Base-by-base conservation (phyloP, 257 asterid genomes). In the Solanum corneliomulleri region DNA sequence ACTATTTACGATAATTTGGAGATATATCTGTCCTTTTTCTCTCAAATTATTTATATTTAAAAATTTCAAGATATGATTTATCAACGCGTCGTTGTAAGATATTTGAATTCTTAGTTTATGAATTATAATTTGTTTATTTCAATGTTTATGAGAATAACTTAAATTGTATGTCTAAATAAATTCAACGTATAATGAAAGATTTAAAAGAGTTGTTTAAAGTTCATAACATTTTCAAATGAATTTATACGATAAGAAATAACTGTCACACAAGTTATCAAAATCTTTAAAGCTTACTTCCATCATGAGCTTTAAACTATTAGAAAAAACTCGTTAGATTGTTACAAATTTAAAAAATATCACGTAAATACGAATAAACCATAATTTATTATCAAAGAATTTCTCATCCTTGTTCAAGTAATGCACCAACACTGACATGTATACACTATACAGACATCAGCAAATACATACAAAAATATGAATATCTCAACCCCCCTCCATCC, bases 221-320 rank as follows among this genome's bases (percentile, higher is more conserved):
- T 58, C 0, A 58, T 20, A 21, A 21, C 27, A 58, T 20, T 3
- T 5, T 3, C 12, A 58, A 58, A 58, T 58, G 11, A 58, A 47
- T 47, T 47, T 47, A 47, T 2, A 2, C 18, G 7, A 2, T 0
- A 56, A 56, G 5, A 7, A 20, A 20, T 56, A 20, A 56, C 8
- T 20, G 8, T 20, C 11, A 8, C 27, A 20, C 0, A 56, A 18
- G 11, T 56, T 18, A 56, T 18, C 0, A 0, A 56, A 18, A 18
- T 18, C 64, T 56, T 41, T 8, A 2, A 10, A 45, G 52, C 52
- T 12, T 45, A 12, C 52, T 45, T 45, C 52, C 6, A 45, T 45
- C 52, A 45, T 4, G 5, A 45, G 52, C 18, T 12, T 44, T 44
- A 44, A 44, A 44, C 52, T 16, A 13, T 45, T 1, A 45, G 4